These are phyloP conservation scores for Sergeia podlipaevii DNA, from an alignment of 208 protist genomes.

Conservation along the genomic window DNA sequence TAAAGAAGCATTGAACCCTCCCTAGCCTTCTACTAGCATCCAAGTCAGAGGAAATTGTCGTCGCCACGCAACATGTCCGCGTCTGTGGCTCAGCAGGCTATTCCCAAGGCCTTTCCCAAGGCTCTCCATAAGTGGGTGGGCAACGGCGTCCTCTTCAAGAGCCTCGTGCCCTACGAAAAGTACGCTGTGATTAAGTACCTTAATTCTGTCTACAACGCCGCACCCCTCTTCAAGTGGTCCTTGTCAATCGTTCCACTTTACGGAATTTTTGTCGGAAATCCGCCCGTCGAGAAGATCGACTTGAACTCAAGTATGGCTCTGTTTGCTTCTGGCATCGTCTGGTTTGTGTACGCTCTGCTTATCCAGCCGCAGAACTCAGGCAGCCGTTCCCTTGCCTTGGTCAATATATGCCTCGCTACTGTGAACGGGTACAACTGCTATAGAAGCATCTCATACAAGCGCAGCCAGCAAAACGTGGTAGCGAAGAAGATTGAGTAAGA, in stretches of 20 bases:
- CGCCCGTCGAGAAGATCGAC: constrained; percentile 85
- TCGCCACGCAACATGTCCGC: constrained; percentile 33
- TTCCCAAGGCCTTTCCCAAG: constrained; percentile 79
- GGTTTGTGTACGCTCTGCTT: constrained; percentile 84
- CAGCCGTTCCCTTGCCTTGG: constrained; percentile 71
- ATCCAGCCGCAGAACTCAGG: constrained; percentile 89
- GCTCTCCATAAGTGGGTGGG: constrained; percentile 75
- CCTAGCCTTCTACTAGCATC: background rate
- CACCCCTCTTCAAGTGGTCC: constrained; percentile 87
- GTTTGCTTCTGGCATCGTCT: constrained; percentile 67
- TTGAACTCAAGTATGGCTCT: constrained; percentile 85
- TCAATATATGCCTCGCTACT: constrained; percentile 78
- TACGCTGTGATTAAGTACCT: constrained; percentile 65
- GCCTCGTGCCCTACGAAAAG: constrained; percentile 69
- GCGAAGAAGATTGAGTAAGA: constrained; percentile 17
- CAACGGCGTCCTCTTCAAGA: constrained; percentile 66
- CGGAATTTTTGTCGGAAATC: constrained; percentile 74
- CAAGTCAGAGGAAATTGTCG: background rate
- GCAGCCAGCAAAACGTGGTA: constrained; percentile 9
- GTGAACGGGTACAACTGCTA: constrained; percentile 89
- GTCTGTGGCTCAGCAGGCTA: constrained; percentile 38
- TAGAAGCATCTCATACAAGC: constrained; percentile 48
- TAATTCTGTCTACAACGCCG: constrained; percentile 85
- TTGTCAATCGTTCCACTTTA: constrained; percentile 85
- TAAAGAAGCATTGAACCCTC: too few species aligned